Evolutionary conservation across 1,284 basidiomycete genomes (phyloP).

Genomic region (Rhizoctonia solani): DNA sequence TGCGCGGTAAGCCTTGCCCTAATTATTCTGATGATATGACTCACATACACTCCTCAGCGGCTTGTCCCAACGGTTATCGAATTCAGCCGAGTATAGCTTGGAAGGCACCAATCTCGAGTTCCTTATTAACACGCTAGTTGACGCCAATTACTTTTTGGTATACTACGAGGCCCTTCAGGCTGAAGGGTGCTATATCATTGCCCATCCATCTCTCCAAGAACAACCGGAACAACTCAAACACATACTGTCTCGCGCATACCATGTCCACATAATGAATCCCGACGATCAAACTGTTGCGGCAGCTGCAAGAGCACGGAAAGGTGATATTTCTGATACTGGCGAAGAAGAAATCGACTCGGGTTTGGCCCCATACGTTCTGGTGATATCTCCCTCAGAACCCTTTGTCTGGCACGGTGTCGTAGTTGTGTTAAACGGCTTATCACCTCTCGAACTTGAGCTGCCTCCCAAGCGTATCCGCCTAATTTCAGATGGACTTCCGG

Average conservation of each 20-base stretch:
- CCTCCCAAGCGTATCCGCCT: constrained; percentile 84
- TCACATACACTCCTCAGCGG: constrained; percentile 54
- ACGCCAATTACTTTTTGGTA: constrained; percentile 92
- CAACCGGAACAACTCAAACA: constrained; percentile 81
- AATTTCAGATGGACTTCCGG: constrained; percentile 84
- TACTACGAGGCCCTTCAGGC: constrained; percentile 90
- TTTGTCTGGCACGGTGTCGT: constrained; percentile 93
- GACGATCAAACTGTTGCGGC: constrained; percentile 32
- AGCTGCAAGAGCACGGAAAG: constrained; percentile 49
- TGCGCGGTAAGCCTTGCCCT: constrained; percentile 63
- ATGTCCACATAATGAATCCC: constrained; percentile 42
- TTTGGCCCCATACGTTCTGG: constrained; percentile 70
- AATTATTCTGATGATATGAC: not conserved
- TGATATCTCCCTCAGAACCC: constrained; percentile 82
- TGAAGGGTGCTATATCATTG: constrained; percentile 93
- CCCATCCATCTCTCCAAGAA: constrained; percentile 80
- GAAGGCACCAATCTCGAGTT: constrained; percentile 78
- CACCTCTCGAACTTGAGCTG: constrained; percentile 74
- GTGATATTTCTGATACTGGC: constrained; percentile 57
- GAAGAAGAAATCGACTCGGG: constrained; percentile 45
- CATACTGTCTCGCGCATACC: constrained; percentile 85
- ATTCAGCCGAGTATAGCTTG: constrained; percentile 92
- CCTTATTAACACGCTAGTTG: constrained; percentile 81
- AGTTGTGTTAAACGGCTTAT: constrained; percentile 73
- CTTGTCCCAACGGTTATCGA: constrained; percentile 86